Evolutionary conservation across 2,329 filamentous ascomycete genomes (phyloP), one percentile per base, ranked within the genome.

Genomic region (Chaetomiaceae sp.): DNA sequence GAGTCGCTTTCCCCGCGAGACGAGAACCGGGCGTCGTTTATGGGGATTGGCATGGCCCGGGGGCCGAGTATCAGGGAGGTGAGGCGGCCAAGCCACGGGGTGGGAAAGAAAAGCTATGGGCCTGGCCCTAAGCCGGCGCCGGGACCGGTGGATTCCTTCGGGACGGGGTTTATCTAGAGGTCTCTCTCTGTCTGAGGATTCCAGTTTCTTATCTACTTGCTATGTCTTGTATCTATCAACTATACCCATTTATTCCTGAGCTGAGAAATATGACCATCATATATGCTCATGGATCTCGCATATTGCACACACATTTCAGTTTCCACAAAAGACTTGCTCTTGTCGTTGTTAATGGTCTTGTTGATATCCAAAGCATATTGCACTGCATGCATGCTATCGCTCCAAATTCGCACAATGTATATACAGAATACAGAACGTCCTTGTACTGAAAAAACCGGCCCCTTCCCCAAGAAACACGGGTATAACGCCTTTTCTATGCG

Each of bases 21-120:
- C 3, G 51, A 54, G 5, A 37, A 48, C n/a, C 21, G 14, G 10
- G 27, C 44, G 3, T 31, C 53, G 25, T 55, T 54, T n/a, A 58
- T 57, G n/a, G 62, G 57, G 1, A 68, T 68, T n/a, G 67, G 67
- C 2, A 48, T 68, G 54, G 66, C 66, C 3, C 52, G 66, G 30
- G 66, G 66, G 1, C 55, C 62, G 46, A 67, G 63, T 7, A 62
- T 68, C 30, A 53, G 58, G 37, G 53, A 54, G 25, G 37, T 48
- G 7, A 41, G 54, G 44, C 37, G 54, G 48, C 48, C 45, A 1
- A 51, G 43, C n/a, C 53, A 17, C 38, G 51, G 51, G 46, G 54
- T 9, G 51, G 57, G 48, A 55, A 46, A n/a, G 34, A 58, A 55
- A 12, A 12, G 25, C 6, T 12, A 27, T 27, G 25, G 25, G 25